Conservation (phyloP, 2,329 filamentous ascomycete species). For the Calonectria henricotiae region DNA sequence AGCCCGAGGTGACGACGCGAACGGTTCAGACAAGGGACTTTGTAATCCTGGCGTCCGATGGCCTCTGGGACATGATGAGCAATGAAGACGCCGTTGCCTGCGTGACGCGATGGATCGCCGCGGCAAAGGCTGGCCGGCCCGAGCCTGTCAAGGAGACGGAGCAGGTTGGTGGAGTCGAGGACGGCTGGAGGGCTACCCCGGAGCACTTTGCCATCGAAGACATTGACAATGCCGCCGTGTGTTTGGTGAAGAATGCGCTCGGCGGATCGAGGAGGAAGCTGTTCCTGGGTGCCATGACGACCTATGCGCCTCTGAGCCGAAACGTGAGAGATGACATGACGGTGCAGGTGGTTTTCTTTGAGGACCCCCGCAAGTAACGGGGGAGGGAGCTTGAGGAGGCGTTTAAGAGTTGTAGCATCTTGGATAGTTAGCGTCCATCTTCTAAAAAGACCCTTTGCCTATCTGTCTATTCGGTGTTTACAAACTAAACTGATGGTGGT, state of each 20-base stretch:
- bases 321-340: constrained; percentile 82
- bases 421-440: constrained; percentile 75
- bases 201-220: constrained; percentile 83
- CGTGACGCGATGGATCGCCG: constrained; percentile 69
- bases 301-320: constrained; percentile 80
- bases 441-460: not conserved
- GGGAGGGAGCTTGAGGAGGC: not conserved
- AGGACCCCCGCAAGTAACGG: constrained; percentile 47
- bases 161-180: constrained; percentile 41
- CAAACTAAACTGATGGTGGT: not conserved
- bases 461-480: constrained; percentile 1
- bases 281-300: constrained; percentile 80
- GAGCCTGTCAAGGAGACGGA: constrained; percentile 47
- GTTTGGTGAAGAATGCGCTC: constrained; percentile 85
- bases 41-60: constrained; percentile 78
- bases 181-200: constrained; percentile 51
- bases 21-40: constrained; percentile 69
- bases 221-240: constrained; percentile 82
- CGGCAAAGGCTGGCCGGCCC: constrained; percentile 49
- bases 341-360: constrained; percentile 84
- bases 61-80: constrained; percentile 76
- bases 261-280: constrained; percentile 83
- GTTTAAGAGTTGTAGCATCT: not conserved
- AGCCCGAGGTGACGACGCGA: constrained; percentile 75
- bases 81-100: constrained; percentile 73